phyloP scores from a whole-genome alignment of 768 basidiomycete species.

The Dentipellis fragilis region DNA sequence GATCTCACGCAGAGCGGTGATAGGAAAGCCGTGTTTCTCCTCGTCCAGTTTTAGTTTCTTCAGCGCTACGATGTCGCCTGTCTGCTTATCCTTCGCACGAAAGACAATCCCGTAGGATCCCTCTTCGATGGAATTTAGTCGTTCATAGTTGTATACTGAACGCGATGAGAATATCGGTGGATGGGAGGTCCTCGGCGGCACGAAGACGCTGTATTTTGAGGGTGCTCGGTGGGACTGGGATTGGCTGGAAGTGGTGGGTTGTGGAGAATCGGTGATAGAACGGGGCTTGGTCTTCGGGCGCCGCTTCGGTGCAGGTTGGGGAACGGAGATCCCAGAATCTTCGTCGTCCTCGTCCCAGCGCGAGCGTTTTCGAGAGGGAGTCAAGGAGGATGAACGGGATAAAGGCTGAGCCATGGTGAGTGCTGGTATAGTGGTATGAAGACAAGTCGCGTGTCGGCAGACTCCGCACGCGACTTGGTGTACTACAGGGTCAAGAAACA shows the following conservation, averaged over 20 bases:
- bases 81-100: conserved; percentile 89
- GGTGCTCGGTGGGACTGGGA: conserved; percentile 10
- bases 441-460: not conserved
- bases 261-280: conserved; percentile 16
- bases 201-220: conserved; percentile 48
- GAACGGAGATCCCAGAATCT: conserved; percentile 25
- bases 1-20: conserved; percentile 90
- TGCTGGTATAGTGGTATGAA: not conserved
- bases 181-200: conserved; percentile 66
- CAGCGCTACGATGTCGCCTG: conserved; percentile 91
- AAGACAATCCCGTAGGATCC: conserved; percentile 97
- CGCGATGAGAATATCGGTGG: conserved; percentile 79
- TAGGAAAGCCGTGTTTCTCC: conserved; percentile 98
- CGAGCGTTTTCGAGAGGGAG: conserved; percentile 63
- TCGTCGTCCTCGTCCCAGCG: conserved; percentile 58
- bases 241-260: conserved; percentile 7
- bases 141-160: conserved; percentile 89
- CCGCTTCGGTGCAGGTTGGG: conserved; percentile 41
- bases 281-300: conserved; percentile 34
- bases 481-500: not conserved
- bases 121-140: conserved; percentile 96
- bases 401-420: not conserved
- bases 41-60: conserved; percentile 98
- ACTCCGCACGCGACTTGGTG: not conserved
- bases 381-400: conserved; percentile 25